Evolutionary conservation across 2,329 filamentous ascomycete genomes (phyloP), one percentile per base, ranked within the genome.

Genomic region (Pezicula radicicola): DNA sequence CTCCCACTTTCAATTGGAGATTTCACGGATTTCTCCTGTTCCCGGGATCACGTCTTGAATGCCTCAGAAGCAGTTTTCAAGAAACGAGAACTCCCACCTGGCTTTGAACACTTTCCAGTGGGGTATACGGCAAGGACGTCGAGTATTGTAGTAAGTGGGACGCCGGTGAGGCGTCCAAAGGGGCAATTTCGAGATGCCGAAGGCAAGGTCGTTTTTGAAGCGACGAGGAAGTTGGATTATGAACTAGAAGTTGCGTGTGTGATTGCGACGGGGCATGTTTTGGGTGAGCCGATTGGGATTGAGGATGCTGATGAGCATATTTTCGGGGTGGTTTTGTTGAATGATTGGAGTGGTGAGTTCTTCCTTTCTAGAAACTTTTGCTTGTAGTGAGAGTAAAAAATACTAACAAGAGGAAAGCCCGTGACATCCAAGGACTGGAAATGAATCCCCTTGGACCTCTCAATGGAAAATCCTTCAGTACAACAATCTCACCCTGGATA

Each of bases 361-460:
- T 18, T 28, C 35, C 37, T 45, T 44, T 40, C 27, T 7, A n/a
- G 54, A 16, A 41, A 33, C 19, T 15, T 13, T 25, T 10, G 15
- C 5, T n/a, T 19, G 4, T 41, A 7, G 18, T 16, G 53, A 10
- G 51, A 6, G 41, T 41, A 10, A 18, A 10, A 39, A 15, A 28
- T 27, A 8, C 51, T 19, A 43, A 10, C 49, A 69, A 25, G 6
- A 25, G 25, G 25, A 25, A 25, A 25, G 78, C 81, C 18, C 71
- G 82, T n/a, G 83, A 86, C 61, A 80, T 87, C 18, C 83, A 86
- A 63, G 74, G 67, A 0, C 69, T 80, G 19, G 83, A 86, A 58
- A 85, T 85, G 81, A 70, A 70, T 3, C 81, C 81, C 0, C 66
- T 85, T 0, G 83, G 83, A 0, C 83, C 83, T 0, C 74, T 85